Conservation (phyloP, 2,329 filamentous ascomycete genomes). For the Pochonia chlamydosporia region DNA sequence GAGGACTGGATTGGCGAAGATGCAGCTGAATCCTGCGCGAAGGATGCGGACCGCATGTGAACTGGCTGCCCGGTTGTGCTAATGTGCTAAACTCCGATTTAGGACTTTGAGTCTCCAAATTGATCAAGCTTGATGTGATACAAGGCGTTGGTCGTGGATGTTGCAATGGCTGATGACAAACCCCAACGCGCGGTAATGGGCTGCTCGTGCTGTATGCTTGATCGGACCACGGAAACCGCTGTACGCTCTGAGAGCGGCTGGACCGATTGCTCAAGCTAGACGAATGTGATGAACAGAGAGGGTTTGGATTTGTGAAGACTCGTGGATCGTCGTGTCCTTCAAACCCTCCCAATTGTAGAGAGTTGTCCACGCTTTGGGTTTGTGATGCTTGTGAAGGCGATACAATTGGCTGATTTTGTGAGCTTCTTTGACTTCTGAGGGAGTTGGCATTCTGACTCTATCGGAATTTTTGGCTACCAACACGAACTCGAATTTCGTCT, state of each 20-base stretch:
- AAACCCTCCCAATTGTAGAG: not conserved
- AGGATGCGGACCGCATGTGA: not conserved
- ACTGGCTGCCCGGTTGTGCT: conserved; percentile 2
- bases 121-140: conserved; percentile 4
- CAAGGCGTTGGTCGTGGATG: conserved; percentile 20
- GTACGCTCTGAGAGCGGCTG: conserved; percentile 3
- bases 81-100: conserved; percentile 2
- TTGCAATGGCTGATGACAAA: conserved; percentile 4
- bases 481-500: conserved; percentile 17
- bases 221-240: conserved; percentile 6
- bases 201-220: conserved; percentile 9
- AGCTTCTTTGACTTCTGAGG: conserved; percentile 4
- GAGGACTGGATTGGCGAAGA: not conserved
- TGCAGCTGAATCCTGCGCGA: not conserved
- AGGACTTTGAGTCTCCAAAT: not conserved
- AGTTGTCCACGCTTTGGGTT: not conserved
- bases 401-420: not conserved
- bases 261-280: conserved; percentile 8
- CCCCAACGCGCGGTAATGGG: conserved; percentile 2
- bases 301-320: not conserved
- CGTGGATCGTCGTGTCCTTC: not conserved
- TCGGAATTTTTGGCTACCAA: conserved; percentile 21
- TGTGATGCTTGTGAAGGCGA: not conserved
- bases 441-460: conserved; percentile 20
- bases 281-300: not conserved